Percentiles rank a stretch among this genome's conserved stretches.
These are phyloP conservation scores for Tetracladium setigerum DNA, from an alignment of 495 filamentous ascomycete species.

Conservation along the genomic window DNA sequence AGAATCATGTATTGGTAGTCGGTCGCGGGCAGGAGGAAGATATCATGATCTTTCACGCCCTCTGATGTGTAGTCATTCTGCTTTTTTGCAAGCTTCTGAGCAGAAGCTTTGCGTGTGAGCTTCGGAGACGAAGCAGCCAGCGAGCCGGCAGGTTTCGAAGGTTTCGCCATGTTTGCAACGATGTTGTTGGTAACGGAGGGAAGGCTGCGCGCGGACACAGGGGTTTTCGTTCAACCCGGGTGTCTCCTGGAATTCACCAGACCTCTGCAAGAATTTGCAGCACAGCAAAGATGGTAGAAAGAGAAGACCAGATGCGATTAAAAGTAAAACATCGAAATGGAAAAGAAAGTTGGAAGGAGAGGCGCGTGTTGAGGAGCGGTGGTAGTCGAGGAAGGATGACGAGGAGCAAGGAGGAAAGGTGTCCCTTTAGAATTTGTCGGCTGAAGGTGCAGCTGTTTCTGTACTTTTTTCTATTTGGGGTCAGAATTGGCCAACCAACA, in stretches of 20 bases:
- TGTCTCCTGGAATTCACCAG: conserved; percentile 10
- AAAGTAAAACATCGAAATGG: conserved; percentile 19
- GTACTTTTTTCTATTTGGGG: too few relatives aligned
- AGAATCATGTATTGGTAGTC: conserved; percentile 71
- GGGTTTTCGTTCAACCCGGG: conserved; percentile 4
- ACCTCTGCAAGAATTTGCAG: conserved; percentile 5
- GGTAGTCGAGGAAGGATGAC: neutral
- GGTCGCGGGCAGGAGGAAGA: conserved; percentile 63
- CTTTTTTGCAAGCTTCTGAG: conserved; percentile 9
- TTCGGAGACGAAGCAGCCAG: neutral
- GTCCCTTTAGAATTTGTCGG: too few relatives aligned
- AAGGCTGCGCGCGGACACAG: conserved; percentile 11
- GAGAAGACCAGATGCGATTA: conserved; percentile 19
- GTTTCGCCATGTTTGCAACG: conserved; percentile 15
- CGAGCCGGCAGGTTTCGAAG: conserved; percentile 8
- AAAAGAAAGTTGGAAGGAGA: conserved; percentile 1
- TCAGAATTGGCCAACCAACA: too few relatives aligned
- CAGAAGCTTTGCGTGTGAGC: neutral
- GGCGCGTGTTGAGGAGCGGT: neutral
- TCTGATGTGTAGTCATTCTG: conserved; percentile 52
- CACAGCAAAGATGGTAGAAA: conserved; percentile 17
- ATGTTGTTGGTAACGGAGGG: neutral
- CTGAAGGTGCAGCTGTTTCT: too few relatives aligned
- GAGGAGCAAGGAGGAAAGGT: neutral
- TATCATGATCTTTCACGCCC: conserved; percentile 62